Evolutionary conservation across 371 early-diverging fungal species (phyloP), one percentile per base, ranked within the genome.

Genomic region (Fennellomyces sp.): DNA sequence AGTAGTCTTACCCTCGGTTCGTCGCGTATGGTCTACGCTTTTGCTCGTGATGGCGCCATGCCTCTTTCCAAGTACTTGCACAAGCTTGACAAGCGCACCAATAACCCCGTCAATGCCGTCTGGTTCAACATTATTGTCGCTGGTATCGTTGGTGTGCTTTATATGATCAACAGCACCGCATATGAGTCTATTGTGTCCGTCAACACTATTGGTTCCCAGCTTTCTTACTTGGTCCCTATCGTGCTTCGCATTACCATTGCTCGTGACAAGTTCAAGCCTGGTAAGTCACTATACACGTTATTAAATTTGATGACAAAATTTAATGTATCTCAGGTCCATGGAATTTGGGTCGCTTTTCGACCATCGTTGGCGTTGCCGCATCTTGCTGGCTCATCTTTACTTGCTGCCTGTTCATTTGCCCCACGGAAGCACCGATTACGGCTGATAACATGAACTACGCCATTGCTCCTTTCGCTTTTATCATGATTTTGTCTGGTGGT

Each of bases 181-280:
- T 85, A 82, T 42, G 75, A 82, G 31, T 89, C 92, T 25, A 84
- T 91, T 60, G 83, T 86, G 4, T 88, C 88, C 38, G 84, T 91
- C 59, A 85, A 85, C 48, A 88, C 88, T 42, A 88, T 91, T 61
- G 90, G 87, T 28, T 81, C 87, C 7, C 86, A 85, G 53, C 73
- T 90, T 47, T 86, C 88, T 5, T 91, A 91, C 57, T 82, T 86
- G 39, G 83, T 88, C 17, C 92, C 92, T 13, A 88, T 89, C n/a
- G 58, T 74, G 28, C 70, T 83, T 19, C 72, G 75, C 15, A 62
- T 85, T 25, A 84, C 86, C 0, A 73, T 82, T 11, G 73, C 85
- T 12, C 76, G 81, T 33, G 73, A 85, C 23, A 71, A 56, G 0
- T 89, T 89, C 61, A 52, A 73, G 55, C 78, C 74, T 26, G 85